Evolutionary conservation across 305 asterid species (phyloP).

Genomic region (Solanum hybrid): DNA sequence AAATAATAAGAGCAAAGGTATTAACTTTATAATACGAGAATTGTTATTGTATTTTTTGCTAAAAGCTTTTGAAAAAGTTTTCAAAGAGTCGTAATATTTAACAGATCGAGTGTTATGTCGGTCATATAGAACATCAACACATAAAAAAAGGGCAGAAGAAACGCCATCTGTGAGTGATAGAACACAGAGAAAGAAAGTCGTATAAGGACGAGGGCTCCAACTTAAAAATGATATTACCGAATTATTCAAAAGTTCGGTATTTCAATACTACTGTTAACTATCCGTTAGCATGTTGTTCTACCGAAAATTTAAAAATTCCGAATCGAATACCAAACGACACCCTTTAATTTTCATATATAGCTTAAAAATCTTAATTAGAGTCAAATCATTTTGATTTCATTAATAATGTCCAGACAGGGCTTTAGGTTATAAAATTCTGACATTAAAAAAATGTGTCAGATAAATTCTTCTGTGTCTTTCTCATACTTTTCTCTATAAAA

Average conservation of each 20-base stretch:
- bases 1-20: background rate
- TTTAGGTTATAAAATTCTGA: background rate
- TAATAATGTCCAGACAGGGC: background rate
- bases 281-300: background rate
- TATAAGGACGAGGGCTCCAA: rapidly evolving
- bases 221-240: background rate
- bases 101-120: too few relatives aligned
- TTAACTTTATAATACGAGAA: background rate
- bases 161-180: background rate
- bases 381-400: background rate
- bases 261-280: background rate
- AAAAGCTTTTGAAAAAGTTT: too few relatives aligned
- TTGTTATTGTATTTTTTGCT: background rate
- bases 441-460: background rate
- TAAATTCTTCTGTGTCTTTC: background rate
- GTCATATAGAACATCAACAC: background rate
- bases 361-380: background rate
- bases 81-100: background rate
- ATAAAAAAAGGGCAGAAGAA: too few relatives aligned
- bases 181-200: too few relatives aligned
- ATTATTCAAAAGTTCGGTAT: background rate
- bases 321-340: background rate
- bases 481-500: background rate
- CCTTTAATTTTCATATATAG: background rate
- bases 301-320: background rate